These are phyloP conservation scores for Butyriboletus loyo DNA, from an alignment of 768 basidiomycete species.

Conservation along the genomic window DNA sequence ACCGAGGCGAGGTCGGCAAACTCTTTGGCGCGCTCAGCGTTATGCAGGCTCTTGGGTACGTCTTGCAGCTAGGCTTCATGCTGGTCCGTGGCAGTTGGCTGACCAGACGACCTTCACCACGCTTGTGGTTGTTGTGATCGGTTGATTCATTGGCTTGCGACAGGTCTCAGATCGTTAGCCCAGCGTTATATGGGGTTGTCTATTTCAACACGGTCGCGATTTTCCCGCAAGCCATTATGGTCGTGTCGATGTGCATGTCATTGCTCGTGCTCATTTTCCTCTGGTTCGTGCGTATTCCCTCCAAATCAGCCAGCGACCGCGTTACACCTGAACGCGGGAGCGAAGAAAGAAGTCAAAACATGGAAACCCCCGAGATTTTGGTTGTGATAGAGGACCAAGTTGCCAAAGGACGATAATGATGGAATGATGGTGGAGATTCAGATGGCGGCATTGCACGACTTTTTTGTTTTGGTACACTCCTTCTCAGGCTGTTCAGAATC, in stretches of 20 bases:
- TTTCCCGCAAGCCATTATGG: conserved; percentile 69
- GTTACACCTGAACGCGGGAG: neutral
- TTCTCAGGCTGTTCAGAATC: neutral
- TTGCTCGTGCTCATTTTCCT: conserved; percentile 44
- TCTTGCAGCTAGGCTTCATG: neutral
- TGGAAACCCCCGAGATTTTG: neutral
- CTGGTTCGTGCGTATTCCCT: conserved; percentile 44
- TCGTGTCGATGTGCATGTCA: conserved; percentile 45
- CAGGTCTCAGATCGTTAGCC: conserved; percentile 68
- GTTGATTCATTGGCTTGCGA: neutral
- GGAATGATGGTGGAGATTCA: neutral
- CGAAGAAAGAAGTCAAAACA: conserved; percentile 3
- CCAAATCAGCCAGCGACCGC: neutral
- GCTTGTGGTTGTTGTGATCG: neutral
- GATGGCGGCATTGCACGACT: neutral
- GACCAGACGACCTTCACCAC: neutral
- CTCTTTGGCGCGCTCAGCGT: conserved; percentile 83
- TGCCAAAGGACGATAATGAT: conserved; percentile 3
- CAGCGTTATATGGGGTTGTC: conserved; percentile 67
- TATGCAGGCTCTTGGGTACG: conserved; percentile 62
- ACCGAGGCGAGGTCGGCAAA: conserved; percentile 55
- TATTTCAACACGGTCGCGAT: conserved; percentile 68
- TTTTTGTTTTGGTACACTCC: neutral
- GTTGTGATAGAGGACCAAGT: neutral
- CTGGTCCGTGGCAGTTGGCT: neutral